These are phyloP conservation scores for Pyrenochaeta sp. DNA, from an alignment of 2,329 filamentous ascomycete genomes.

Conservation along the genomic window DNA sequence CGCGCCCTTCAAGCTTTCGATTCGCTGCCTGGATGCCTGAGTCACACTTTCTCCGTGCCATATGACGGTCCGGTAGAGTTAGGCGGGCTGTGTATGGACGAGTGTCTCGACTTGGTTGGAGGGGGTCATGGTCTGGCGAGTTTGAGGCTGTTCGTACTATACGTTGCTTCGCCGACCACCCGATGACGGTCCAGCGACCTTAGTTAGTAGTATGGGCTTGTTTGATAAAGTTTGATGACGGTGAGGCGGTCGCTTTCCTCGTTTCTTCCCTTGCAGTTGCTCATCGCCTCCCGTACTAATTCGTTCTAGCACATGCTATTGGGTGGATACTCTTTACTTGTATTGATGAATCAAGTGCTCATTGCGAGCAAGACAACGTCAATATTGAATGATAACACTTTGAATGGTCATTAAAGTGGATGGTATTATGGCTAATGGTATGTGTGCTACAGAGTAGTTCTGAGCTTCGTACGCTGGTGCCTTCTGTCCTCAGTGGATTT, in stretches of 20 bases:
- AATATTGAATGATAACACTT: no score
- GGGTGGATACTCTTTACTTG: no score
- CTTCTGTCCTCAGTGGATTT: no score
- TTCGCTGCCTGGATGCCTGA: slow-evolving; percentile 5
- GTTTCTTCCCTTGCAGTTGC: not conserved
- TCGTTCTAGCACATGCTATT: no score
- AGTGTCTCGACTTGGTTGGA: not conserved
- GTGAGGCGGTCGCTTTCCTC: not conserved
- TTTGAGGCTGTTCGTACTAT: not conserved
- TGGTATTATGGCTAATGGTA: no score
- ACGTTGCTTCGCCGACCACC: not conserved
- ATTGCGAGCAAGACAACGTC: no score
- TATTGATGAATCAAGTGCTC: no score
- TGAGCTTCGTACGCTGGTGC: no score
- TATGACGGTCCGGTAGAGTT: not conserved
- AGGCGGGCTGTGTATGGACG: not conserved
- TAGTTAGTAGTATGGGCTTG: not conserved
- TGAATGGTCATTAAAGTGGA: no score
- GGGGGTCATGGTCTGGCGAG: not conserved
- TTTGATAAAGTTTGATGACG: not conserved
- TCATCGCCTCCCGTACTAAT: not conserved
- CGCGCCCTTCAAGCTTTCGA: not conserved
- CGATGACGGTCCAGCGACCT: not conserved
- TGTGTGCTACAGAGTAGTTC: no score
- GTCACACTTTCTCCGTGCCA: not conserved